Percentiles rank a stretch among this genome's conserved stretches.
Evolutionary conservation across 768 basidiomycete genomes (phyloP).

Genomic region (Gautieria morchelliformis): DNA sequence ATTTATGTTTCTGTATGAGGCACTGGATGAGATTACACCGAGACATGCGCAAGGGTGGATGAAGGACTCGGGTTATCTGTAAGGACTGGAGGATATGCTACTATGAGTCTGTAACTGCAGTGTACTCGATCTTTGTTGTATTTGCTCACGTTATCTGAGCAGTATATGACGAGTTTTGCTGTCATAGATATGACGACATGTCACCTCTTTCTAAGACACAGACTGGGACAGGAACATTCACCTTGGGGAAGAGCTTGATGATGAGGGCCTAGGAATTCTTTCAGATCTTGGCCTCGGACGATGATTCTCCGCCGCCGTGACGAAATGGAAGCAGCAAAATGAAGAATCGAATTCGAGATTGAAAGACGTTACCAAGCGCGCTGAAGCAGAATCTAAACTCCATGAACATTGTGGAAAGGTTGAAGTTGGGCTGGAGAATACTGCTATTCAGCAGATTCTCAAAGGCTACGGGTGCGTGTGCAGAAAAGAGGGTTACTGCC

Average conservation of each 20-base stretch:
- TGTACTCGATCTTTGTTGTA: no score
- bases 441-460: constrained; percentile 14
- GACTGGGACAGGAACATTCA: constrained; percentile 10
- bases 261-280: constrained; percentile 20
- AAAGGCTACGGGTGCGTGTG: constrained; percentile 9
- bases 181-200: no score
- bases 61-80: no score
- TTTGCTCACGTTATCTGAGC: no score
- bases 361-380: neutral
- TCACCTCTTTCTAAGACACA: no score
- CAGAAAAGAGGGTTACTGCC: neutral
- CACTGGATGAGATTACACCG: no score
- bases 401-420: neutral
- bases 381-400: neutral
- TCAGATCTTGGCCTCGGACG: constrained; percentile 19
- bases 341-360: neutral
- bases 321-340: constrained; percentile 16
- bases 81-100: no score
- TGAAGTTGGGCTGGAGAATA: neutral
- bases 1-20: no score
- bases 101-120: no score
- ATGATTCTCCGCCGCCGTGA: constrained; percentile 17
- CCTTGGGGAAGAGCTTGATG: constrained; percentile 17
- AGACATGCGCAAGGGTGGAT: no score
- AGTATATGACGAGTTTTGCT: no score